phyloP scores from a whole-genome alignment of 352 stramenopile species.

The Pythium guiyangense region DNA sequence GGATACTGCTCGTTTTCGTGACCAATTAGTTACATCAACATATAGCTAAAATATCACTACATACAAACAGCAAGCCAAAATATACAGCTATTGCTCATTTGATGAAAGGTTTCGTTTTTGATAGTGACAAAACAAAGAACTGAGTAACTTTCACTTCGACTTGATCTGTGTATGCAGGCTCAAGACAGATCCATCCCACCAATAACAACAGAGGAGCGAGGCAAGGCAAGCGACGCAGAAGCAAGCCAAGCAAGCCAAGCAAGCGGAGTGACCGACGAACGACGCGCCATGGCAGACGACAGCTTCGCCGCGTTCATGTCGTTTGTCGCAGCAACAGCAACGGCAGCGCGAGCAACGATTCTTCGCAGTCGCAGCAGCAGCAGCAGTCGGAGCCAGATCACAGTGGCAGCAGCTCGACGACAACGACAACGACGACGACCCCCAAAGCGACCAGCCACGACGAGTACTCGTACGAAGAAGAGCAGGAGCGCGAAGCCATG shows the following conservation, averaged over 20 bases:
- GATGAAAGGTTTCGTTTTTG: too few relatives aligned
- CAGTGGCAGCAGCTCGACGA: constrained; percentile 1
- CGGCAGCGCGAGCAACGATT: not conserved
- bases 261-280: not conserved
- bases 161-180: too few relatives aligned
- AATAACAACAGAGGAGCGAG: not conserved
- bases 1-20: too few relatives aligned
- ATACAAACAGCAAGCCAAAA: too few relatives aligned
- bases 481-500: constrained; percentile 85
- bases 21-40: too few relatives aligned
- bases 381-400: not conserved
- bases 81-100: too few relatives aligned
- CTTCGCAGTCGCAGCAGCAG: too few relatives aligned
- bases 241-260: too few relatives aligned
- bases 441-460: constrained; percentile 22
- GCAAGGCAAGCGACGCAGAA: not conserved
- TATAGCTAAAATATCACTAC: too few relatives aligned
- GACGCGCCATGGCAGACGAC: constrained; percentile 41
- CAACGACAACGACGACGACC: not conserved
- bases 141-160: too few relatives aligned
- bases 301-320: constrained; percentile 77
- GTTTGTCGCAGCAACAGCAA: constrained; percentile 30
- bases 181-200: not conserved
- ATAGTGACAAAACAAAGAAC: too few relatives aligned
- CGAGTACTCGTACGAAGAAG: constrained; percentile 79